Conservation (phyloP, 2,329 filamentous ascomycete species). For the Xylariales sp. region DNA sequence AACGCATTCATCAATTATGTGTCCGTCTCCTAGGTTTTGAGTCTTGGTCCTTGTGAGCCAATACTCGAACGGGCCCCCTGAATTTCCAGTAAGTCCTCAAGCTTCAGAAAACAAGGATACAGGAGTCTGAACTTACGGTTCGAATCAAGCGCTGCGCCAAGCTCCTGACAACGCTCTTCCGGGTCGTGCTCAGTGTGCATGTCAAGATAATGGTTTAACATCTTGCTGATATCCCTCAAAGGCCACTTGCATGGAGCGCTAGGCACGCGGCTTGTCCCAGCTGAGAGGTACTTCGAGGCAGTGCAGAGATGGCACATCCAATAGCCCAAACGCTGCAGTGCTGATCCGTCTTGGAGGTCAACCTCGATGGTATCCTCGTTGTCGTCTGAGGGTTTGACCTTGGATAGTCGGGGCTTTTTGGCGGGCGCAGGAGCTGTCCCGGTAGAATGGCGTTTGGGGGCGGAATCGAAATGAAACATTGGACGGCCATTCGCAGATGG, state of each 20-base stretch:
- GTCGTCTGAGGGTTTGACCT: slow-evolving; percentile 5
- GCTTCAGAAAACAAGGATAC: too few species aligned
- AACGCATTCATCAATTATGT: slow-evolving; percentile 33
- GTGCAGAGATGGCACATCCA: slow-evolving; percentile 43
- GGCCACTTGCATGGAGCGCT: slow-evolving; percentile 42
- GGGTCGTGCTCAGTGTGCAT: slow-evolving; percentile 40
- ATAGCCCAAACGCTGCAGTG: slow-evolving; percentile 37
- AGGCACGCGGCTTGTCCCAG: slow-evolving; percentile 34
- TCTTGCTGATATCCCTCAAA: slow-evolving; percentile 40
- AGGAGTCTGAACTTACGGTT: slow-evolving; percentile 38
- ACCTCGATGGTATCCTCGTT: slow-evolving; percentile 14
- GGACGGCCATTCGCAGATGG: slow-evolving; percentile 10
- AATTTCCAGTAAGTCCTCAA: too few species aligned
- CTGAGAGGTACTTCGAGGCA: slow-evolving; percentile 37
- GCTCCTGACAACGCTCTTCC: slow-evolving; percentile 36
- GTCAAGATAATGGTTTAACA: slow-evolving; percentile 42
- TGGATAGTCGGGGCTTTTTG: slow-evolving; percentile 10
- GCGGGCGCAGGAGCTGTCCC: neutral
- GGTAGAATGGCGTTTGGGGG: slow-evolving; percentile 3
- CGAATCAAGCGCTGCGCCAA: slow-evolving; percentile 35
- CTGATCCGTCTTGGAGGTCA: slow-evolving; percentile 12
- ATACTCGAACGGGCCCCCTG: slow-evolving; percentile 41
- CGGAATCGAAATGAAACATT: slow-evolving; percentile 10
- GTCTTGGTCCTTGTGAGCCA: slow-evolving; percentile 39
- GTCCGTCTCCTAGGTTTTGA: slow-evolving; percentile 29